Evolutionary conservation across 2,329 filamentous ascomycete genomes (phyloP), one percentile per base, ranked within the genome.

Genomic region (Penicillium crustosum): DNA sequence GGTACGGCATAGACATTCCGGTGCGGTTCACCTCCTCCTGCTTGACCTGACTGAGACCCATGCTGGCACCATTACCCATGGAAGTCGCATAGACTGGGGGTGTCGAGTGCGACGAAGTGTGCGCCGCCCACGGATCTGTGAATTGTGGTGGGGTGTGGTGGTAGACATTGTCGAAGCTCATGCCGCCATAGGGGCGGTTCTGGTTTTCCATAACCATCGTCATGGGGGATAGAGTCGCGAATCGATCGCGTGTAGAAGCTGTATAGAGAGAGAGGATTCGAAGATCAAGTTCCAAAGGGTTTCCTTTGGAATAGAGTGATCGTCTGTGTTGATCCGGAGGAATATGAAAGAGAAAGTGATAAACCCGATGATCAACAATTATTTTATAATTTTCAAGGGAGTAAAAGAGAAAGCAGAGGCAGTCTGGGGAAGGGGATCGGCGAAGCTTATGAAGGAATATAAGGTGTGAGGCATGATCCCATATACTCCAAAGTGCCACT

Each of bases 141-240:
- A 97, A 97, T 64, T 94, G 89, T 64, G 89, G 86, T 41, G 75
- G 68, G 42, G 67, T 79, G 72, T 78, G 82, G 72, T 80, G 83
- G 73, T 89, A 86, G 82, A 92, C 87, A 75, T 86, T 83, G 77
- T 93, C 90, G 81, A 93, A 94, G 76, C 86, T 86, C 80, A 96
- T 83, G 74, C 83, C 85, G 72, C 84, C 90, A 79, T 89, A 90
- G 75, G 86, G 86, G 81, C 87, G 90, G 79, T 93, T 91, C 77
- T 92, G 90, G 71, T 87, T 86, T 80, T 96, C 91, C 81, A 96
- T 86, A 77, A 93, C 90, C 91, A 96, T 96, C 80, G 91, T 94
- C 92, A 96, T 96, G 77, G 77, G 86, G 79, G 65, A 67, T 67
- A 65, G 54, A 53, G 55, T 59, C 51, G 63, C 59, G 59, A 58